phyloP scores from a whole-genome alignment of 495 filamentous ascomycete genomes.

The Penicillium verhagenii region DNA sequence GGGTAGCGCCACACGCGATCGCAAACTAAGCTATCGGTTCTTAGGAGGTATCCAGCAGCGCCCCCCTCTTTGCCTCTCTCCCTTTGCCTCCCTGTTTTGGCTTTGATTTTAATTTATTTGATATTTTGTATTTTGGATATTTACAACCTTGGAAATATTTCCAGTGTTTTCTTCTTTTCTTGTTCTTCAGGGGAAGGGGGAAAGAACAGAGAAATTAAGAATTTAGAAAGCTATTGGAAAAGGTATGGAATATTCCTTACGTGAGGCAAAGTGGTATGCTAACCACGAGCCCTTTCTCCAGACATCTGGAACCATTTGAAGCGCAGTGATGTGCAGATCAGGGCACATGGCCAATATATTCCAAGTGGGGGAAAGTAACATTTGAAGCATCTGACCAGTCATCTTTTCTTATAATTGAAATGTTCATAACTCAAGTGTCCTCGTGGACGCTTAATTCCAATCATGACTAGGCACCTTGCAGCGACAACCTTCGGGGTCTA shows the following conservation, averaged over 20 bases:
- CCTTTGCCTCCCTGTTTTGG: not conserved
- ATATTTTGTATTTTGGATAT: not conserved
- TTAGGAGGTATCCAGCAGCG: conserved; percentile 3
- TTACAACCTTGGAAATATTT: no score
- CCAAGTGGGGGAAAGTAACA: not conserved
- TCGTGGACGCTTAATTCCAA: conserved; percentile 29
- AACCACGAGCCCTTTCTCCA: conserved; percentile 3
- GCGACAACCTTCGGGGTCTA: conserved; percentile 10
- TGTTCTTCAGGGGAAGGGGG: not conserved
- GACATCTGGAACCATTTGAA: no score
- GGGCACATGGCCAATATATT: conserved; percentile 18
- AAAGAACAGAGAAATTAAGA: no score
- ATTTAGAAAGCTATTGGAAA: not conserved
- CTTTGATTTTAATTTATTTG: not conserved
- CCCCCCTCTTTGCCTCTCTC: conserved; percentile 1
- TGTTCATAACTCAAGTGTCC: conserved; percentile 11
- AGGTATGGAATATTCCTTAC: not conserved
- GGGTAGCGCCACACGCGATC: conserved; percentile 14
- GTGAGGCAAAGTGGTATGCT: not conserved
- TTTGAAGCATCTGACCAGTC: conserved; percentile 17
- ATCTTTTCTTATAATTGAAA: not conserved
- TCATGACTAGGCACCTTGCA: conserved; percentile 32
- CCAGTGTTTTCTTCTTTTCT: no score
- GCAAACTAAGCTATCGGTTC: conserved; percentile 15
- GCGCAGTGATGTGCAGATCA: conserved; percentile 8